Evolutionary conservation across 805 yeast species (phyloP), one percentile per base, ranked within the genome.

Genomic region (Saccharomyces eubayanus): DNA sequence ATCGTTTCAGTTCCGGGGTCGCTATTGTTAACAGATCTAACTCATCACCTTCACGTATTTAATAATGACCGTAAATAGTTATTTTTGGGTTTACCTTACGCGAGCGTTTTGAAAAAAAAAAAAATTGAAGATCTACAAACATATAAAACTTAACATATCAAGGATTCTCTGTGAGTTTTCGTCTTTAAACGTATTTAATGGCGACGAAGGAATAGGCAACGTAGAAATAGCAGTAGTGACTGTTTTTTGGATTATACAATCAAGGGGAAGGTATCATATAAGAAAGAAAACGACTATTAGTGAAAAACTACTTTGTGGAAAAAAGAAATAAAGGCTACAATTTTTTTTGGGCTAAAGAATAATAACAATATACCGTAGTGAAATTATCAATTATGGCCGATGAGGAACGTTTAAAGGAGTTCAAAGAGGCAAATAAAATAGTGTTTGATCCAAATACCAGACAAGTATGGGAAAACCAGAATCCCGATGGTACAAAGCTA

Each of bases 361-460:
- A 28, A n/a, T 11, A 31, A 21, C 16, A 21, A 21, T 8, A 31
- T 16, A 47, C 21, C 8, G 21, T 6, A 16, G 8, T 14, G n/a
- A 45, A 45, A 28, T 24, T 21, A 16, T 6, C 20, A 36, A 52
- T 16, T n/a, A 69, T 69, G 72, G 58, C 68, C 46, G 72, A 69
- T 16, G 66, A 67, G 45, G 60, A 59, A 47, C 64, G 72, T 49
- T 51, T 70, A 46, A 63, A 66, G 50, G 70, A 69, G 36, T 70
- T 70, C 52, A 65, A 68, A 52, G 65, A 68, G 54, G 68, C 68
- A 16, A 70, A 70, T 48, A 66, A 64, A 56, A 64, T 68, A 28
- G 67, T 70, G 3, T 70, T 70, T 54, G 71, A 68, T 50, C 68
- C 72, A 20, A 68, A 64, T 49, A 68, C 73, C 41, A 63, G 72